Evolutionary conservation across 2,329 filamentous ascomycete genomes (phyloP), one percentile per base, ranked within the genome.

Genomic region (Exophiala sideris): DNA sequence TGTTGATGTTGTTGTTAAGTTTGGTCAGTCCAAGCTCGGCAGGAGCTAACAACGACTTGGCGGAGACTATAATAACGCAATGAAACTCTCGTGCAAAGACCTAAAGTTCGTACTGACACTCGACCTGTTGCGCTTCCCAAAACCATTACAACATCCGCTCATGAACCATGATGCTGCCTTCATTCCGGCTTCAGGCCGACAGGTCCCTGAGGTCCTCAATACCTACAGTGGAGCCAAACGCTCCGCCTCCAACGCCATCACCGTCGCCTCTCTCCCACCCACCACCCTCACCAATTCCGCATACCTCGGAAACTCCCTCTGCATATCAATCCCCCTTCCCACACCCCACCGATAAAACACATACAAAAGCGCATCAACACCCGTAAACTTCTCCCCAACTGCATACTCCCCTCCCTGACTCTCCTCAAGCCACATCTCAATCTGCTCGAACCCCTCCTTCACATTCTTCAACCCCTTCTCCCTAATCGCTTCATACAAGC

Each of bases 311-410:
- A 50, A 54, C 21, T 36, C 21, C 33, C 8, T 32, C 11, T 41
- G 39, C 54, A 54, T 54, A 14, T 50, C 50, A 14, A 47, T n/a
- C 7, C 49, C 45, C 9, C 12, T 16, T 10, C 21, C 29, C 16
- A 34, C 20, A 2, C 24, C 67, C 69, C 68, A 71, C 3, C 64
- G 56, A 56, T 65, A 69, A 39, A 70, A 67, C 6, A 67, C 59
- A 51, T 67, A 65, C 33, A 72, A 50, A 58, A 65, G 69, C 6
- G 65, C 52, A 61, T 71, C 69, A 5, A 68, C 69, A 12, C 60
- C 68, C 5, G 68, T 72, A 14, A 72, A 60, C 5, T 14, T 18
- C 4, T 51, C 51, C 1, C 66, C 67, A 14, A 68, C 60, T 1
- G 67, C 66, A 53, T 63, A 48, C 7, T 52, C 20, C 8, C 8